phyloP scores from a whole-genome alignment of 352 stramenopile species.

The Pythium dissotocum region DNA sequence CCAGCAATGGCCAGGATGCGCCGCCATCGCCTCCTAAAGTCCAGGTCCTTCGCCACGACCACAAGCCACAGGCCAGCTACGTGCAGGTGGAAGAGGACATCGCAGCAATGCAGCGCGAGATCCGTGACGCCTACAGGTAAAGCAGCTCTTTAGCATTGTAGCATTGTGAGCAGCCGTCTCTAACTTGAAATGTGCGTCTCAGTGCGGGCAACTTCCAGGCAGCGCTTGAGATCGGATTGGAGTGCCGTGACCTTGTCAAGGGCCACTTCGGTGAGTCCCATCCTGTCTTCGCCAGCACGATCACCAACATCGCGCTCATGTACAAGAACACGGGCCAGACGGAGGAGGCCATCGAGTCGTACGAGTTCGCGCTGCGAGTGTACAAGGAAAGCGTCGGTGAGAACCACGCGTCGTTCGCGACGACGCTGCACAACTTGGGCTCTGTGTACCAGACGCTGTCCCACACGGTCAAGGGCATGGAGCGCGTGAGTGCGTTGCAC shows the following conservation, averaged over 20 bases:
- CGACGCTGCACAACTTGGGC: slow-evolving; percentile 81
- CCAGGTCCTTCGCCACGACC: slow-evolving; percentile 66
- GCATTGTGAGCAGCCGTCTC: neutral
- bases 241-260: slow-evolving; percentile 74
- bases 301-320: slow-evolving; percentile 88
- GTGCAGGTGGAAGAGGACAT: slow-evolving; percentile 81
- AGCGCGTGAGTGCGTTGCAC: slow-evolving; percentile 63
- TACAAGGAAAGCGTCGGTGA: slow-evolving; percentile 84
- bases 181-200: neutral
- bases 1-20: slow-evolving; percentile 22
- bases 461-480: slow-evolving; percentile 62
- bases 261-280: slow-evolving; percentile 77
- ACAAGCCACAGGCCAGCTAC: slow-evolving; percentile 58
- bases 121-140: slow-evolving; percentile 82
- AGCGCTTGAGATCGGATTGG: slow-evolving; percentile 60
- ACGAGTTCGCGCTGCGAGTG: slow-evolving; percentile 76
- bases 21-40: slow-evolving; percentile 31
- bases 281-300: slow-evolving; percentile 80
- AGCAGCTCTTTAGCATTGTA: neutral
- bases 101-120: slow-evolving; percentile 76
- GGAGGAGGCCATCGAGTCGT: slow-evolving; percentile 75
- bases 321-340: slow-evolving; percentile 83
- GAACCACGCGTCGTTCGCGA: slow-evolving; percentile 81
- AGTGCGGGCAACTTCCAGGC: slow-evolving; percentile 68
- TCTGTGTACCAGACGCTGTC: slow-evolving; percentile 69